A percentile compares a stretch with the other conserved stretches of the same genome.
These are phyloP conservation scores for Daldinia loculata DNA, from an alignment of 495 filamentous ascomycete species.

Conservation along the genomic window DNA sequence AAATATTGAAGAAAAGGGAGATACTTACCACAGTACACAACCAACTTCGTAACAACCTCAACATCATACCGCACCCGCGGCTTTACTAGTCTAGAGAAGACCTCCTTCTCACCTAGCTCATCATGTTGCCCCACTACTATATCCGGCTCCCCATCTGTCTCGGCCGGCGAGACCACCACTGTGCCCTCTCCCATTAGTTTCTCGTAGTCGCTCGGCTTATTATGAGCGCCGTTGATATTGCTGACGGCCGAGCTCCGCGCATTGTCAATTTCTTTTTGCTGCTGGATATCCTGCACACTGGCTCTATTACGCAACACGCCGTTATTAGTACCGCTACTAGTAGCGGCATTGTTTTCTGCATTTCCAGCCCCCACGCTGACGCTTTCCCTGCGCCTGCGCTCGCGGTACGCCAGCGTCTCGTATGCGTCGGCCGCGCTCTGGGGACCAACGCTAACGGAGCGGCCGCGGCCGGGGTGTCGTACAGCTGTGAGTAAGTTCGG, in stretches of 20 bases:
- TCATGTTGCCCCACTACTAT: constrained; percentile 54
- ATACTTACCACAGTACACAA: constrained; percentile 87
- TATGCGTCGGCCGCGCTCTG: constrained; percentile 97
- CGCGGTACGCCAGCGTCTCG: constrained; percentile 92
- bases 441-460: constrained; percentile 90
- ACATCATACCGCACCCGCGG: constrained; percentile 95
- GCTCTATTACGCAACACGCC: constrained; percentile 22
- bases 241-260: not conserved
- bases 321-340: constrained; percentile 27
- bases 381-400: constrained; percentile 81
- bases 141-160: constrained; percentile 48
- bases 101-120: constrained; percentile 73
- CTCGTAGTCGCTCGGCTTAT: constrained; percentile 67
- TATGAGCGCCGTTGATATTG: not conserved
- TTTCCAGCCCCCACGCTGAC: constrained; percentile 41
- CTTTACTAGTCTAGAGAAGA: constrained; percentile 85
- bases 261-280: constrained; percentile 21
- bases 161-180: constrained; percentile 50
- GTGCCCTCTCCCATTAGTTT: constrained; percentile 72
- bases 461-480: constrained; percentile 72
- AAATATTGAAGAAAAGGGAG: not conserved
- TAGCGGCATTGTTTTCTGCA: not conserved
- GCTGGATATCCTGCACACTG: constrained; percentile 30
- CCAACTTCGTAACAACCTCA: constrained; percentile 94
- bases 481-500: constrained; percentile 80